Percentiles rank a stretch among this genome's conserved stretches.
phyloP scores from a whole-genome alignment of 768 basidiomycete genomes.

The Phanerochaete carnosa region DNA sequence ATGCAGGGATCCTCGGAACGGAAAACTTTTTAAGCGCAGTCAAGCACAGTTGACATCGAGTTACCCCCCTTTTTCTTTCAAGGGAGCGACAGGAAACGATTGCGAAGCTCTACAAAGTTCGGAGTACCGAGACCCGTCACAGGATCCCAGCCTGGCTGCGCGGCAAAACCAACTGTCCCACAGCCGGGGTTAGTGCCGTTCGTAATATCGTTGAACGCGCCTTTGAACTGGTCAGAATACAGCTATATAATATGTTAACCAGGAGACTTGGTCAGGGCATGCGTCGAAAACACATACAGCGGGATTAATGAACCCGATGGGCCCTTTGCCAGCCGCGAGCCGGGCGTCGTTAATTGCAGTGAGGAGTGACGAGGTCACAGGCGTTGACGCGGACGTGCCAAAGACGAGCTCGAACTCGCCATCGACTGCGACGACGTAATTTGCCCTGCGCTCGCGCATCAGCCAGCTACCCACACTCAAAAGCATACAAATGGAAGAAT shows the following conservation, averaged over 20 bases:
- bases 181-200: conserved; percentile 33
- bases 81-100: neutral
- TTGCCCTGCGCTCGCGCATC: conserved; percentile 17
- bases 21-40: neutral
- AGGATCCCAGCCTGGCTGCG: conserved; percentile 32
- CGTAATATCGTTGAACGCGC: conserved; percentile 32
- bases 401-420: conserved; percentile 30
- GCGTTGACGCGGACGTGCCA: conserved; percentile 36
- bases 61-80: neutral
- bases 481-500: neutral
- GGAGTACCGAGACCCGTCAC: conserved; percentile 32
- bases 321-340: conserved; percentile 29
- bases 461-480: neutral
- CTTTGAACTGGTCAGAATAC: conserved; percentile 15
- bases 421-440: conserved; percentile 28
- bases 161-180: conserved; percentile 32
- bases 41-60: too few relatives aligned
- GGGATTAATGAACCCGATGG: conserved; percentile 54
- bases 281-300: conserved; percentile 39
- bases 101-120: conserved; percentile 19
- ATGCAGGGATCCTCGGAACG: neutral
- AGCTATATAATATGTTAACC: conserved; percentile 3
- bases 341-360: conserved; percentile 37
- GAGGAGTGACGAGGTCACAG: conserved; percentile 31
- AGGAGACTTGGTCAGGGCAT: neutral